A percentile compares a stretch with the other conserved stretches of the same genome.
phyloP scores from a whole-genome alignment of 1,139 yeast species.

The Nadsonia starkeyi-henricii region DNA sequence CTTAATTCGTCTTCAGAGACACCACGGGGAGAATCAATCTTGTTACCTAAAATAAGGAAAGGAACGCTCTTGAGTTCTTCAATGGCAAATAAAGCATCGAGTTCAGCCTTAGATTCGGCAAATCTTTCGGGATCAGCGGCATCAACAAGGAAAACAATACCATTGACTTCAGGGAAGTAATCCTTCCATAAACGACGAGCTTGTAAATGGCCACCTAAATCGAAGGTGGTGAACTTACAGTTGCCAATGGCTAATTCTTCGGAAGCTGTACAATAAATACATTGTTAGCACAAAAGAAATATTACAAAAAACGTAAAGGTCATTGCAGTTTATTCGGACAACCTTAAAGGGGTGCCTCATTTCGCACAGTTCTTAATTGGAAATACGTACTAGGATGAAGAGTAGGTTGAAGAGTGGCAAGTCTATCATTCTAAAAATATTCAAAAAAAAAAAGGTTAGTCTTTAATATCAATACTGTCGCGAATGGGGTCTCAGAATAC shows the following conservation, averaged over 20 bases:
- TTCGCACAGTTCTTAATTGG: too few relatives aligned
- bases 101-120: conserved; percentile 86
- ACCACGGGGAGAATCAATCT: conserved; percentile 87
- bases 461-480: neutral
- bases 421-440: conserved; percentile 57
- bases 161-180: conserved; percentile 97
- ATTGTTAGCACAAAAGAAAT: neutral
- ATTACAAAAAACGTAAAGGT: too few relatives aligned
- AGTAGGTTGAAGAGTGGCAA: conserved; percentile 95
- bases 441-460: conserved; percentile 1
- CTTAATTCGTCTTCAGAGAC: conserved; percentile 92
- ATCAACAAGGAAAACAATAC: conserved; percentile 91
- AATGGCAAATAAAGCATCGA: conserved; percentile 82
- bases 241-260: conserved; percentile 96
- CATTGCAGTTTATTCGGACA: too few relatives aligned
- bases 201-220: conserved; percentile 95
- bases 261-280: conserved; percentile 38
- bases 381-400: conserved; percentile 55
- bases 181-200: conserved; percentile 99
- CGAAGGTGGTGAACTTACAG: conserved; percentile 94
- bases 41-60: conserved; percentile 86
- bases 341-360: too few relatives aligned
- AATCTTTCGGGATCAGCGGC: conserved; percentile 95
- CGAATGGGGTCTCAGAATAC: neutral
- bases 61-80: conserved; percentile 87